Evolutionary conservation across 768 basidiomycete species (phyloP).

Genomic region (Kwoniella mangroviensis): DNA sequence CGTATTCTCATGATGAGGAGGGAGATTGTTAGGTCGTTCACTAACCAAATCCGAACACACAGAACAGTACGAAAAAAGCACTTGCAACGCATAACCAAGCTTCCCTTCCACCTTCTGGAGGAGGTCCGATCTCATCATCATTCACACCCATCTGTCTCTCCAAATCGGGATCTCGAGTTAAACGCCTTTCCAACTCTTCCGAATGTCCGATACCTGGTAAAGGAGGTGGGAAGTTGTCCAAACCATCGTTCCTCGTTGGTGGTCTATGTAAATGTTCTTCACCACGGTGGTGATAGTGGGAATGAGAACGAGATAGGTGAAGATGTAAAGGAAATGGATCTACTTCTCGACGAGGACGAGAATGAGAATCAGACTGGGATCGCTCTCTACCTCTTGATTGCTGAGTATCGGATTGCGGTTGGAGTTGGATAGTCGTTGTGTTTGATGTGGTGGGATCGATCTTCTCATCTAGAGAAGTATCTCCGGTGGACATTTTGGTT

Average conservation of each 20-base stretch:
- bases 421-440: not conserved
- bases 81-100: slow-evolving; percentile 52
- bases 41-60: slow-evolving; percentile 53
- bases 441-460: not conserved
- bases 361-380: not conserved
- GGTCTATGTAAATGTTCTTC: slow-evolving; percentile 17
- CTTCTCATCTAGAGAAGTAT: not conserved
- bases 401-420: not conserved
- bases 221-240: slow-evolving; percentile 43
- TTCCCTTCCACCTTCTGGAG: slow-evolving; percentile 53
- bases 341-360: not conserved
- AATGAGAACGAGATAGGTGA: slow-evolving; percentile 14
- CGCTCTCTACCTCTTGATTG: not conserved
- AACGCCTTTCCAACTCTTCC: slow-evolving; percentile 26
- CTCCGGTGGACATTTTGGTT: not conserved
- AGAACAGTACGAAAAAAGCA: slow-evolving; percentile 50
- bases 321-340: slow-evolving; percentile 23
- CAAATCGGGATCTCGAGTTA: slow-evolving; percentile 37
- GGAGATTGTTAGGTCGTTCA: not conserved
- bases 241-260: slow-evolving; percentile 35
- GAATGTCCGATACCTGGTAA: slow-evolving; percentile 24
- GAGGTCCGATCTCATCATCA: slow-evolving; percentile 43
- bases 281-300: not conserved
- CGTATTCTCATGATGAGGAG: not conserved
- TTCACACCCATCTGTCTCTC: slow-evolving; percentile 35